Evolutionary conservation across 192 early-diverging fungal genomes (phyloP), one percentile per base, ranked within the genome.

Genomic region (Chytriomyces sp.): DNA sequence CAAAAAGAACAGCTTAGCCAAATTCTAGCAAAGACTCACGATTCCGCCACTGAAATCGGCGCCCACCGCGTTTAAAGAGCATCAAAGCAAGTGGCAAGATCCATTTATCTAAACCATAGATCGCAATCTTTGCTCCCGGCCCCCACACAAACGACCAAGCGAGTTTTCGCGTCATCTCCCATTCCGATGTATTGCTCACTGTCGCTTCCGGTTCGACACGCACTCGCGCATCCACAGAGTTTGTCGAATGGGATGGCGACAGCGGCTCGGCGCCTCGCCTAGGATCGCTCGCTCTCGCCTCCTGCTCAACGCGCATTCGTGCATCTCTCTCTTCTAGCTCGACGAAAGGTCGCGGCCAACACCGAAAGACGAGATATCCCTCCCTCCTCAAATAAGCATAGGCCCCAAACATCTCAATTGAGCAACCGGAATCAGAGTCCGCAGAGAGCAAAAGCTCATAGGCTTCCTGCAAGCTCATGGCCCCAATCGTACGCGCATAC

Each of bases 311-410:
- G 2, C 22, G 17, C 22, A n/a, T 49, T 14, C 17, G 22, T n/a
- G 22, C 44, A 14, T 3, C 17, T 49, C 22, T 49, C 17, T 14
- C 44, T 0, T 49, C 44, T 22, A 49, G 0, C 0, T 14, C 14
- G 22, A n/a, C 44, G 17, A 3, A 49, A 49, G 44, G 44, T 3
- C 17, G 44, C 17, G 40, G 31, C 2, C 25, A 25, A 52, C 49
- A 32, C 17, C 63, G 63, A 64, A 64, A 64, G n/a, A 64, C 63
- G 30, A 64, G n/a, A 28, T 64, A 64, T n/a, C 63, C 63, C 7
- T 38, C 63, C 25, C 63, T n/a, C 26, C 28, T 40, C 7, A 64
- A 28, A 32, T 49, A 33, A 7, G 63, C 63, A 64, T 64, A 64
- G 8, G 38, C 63, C 31, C 49, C 39, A 49, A 49, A 64, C 12